A percentile compares a stretch with the other conserved stretches of the same genome.
Conservation (phyloP, 169 alveolate species). For the Eimeria tenella region DNA sequence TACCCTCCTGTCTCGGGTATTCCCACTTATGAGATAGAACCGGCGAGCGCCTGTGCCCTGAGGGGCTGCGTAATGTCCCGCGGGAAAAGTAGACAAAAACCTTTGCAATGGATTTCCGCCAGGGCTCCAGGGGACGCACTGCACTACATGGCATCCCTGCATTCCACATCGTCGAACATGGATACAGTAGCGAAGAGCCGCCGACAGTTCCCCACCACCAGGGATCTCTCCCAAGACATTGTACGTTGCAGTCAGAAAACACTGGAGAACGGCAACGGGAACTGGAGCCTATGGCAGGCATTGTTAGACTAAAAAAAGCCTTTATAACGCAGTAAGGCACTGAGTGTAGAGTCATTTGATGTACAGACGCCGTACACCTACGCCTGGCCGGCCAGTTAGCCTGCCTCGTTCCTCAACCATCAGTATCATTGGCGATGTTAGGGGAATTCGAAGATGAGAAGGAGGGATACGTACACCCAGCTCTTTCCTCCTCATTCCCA, state of each 20-base stretch:
- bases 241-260: slow-evolving; percentile 11
- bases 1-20: no score
- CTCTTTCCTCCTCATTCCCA: no score
- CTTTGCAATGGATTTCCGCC: slow-evolving; percentile 27
- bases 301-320: neutral
- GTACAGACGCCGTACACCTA: no score
- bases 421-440: no score
- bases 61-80: slow-evolving; percentile 22
- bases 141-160: slow-evolving; percentile 38
- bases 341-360: no score
- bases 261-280: neutral
- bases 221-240: slow-evolving; percentile 7
- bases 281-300: slow-evolving; percentile 37
- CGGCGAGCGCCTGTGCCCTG: neutral
- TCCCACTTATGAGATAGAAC: no score
- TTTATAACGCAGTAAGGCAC: neutral
- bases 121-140: slow-evolving; percentile 21
- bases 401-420: no score
- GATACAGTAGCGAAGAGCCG: neutral
- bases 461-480: no score
- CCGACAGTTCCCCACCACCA: slow-evolving; percentile 24
- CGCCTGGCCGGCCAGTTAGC: no score
- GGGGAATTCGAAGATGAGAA: no score
- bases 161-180: neutral
- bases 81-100: slow-evolving; percentile 1